These are phyloP conservation scores for Otatea glauca DNA, from an alignment of 176 grass and related monocot genomes.

Conservation along the genomic window DNA sequence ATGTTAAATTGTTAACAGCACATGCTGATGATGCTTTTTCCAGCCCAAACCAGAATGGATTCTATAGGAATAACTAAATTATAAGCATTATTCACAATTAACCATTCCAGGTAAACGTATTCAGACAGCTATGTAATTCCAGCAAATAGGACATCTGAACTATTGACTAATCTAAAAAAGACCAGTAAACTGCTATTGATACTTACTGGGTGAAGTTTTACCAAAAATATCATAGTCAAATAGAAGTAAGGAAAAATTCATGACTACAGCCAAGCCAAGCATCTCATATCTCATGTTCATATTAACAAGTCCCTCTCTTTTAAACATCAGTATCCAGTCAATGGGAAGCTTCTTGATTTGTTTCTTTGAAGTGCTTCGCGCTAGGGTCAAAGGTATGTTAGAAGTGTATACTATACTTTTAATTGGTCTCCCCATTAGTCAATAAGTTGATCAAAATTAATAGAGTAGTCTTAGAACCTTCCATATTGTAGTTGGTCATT, in stretches of 20 bases:
- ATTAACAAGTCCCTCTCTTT: background rate
- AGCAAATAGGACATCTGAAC: background rate
- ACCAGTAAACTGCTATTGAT: background rate
- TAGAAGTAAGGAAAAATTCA: conserved; percentile 1
- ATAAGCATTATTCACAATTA: conserved; percentile 13
- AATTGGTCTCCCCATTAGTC: conserved; percentile 28
- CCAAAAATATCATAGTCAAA: conserved; percentile 15
- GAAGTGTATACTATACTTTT: conserved; percentile 16
- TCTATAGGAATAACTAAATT: conserved; percentile 11
- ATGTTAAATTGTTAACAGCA: background rate
- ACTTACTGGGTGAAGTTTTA: background rate
- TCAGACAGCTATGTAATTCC: background rate
- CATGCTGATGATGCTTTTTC: background rate
- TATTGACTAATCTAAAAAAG: conserved; percentile 4
- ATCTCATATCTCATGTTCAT: background rate
- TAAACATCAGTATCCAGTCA: background rate
- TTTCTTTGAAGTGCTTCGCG: conserved; percentile 34
- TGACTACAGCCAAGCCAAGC: background rate
- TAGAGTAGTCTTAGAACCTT: conserved; percentile 20
- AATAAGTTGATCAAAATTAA: conserved; percentile 11
- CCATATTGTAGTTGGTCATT: conserved; percentile 26
- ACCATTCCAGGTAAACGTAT: background rate
- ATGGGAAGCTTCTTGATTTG: conserved; percentile 25
- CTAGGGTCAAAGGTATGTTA: background rate
- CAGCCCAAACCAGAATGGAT: background rate